Base-by-base conservation (phyloP, 2,329 filamentous ascomycete species). In the Neopestalotiopsis sp. region DNA sequence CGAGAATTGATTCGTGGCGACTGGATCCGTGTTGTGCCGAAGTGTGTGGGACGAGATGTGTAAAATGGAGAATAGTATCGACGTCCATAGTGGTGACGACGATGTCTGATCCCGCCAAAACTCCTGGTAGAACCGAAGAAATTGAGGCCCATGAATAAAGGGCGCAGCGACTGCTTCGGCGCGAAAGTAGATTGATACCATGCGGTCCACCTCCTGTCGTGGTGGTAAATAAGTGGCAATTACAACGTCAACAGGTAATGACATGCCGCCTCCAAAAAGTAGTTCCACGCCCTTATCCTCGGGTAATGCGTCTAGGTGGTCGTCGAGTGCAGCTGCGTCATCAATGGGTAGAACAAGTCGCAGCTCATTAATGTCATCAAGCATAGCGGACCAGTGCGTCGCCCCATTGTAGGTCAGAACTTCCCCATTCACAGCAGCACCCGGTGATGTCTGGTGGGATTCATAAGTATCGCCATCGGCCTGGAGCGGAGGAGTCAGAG, bases 311-410 rank as follows among this genome's bases (percentile, higher is more conserved):
- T 58, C 64, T 20, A 24, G n/a, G 17, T 66, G 28, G 14, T 49
- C 40, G 17, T 58, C 30, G 6, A 28, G 6, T 5, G 40, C 20
- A 28, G n/a, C 13, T 17, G 40, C 12, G 30, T 65, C 62, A 14
- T 66, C 64, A 1, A 66, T n/a, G 7, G 64, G 64, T 5, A 66
- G 5, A n/a, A 42, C 49, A 3, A 66, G 14, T 34, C 49, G 28
- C 24, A 66, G 30, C 49, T 66, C 64, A 13, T 66, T 24, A 20
- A 66, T 66, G 28, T 66, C 64, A 4, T 56, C 45, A 7, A 66
- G 49, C 64, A 66, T 66, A 14, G 64, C 64, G 28, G 64, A 66
- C 64, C 64, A 66, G 20, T 66, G 64, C 3, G 64, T 66, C 10
- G 64, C 42, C 20, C 64, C 64, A 66, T 57, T 66, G 32, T 66